These are phyloP conservation scores for Bretschneidera sinensis DNA, from an alignment of 345 rosid species.

Conservation along the genomic window DNA sequence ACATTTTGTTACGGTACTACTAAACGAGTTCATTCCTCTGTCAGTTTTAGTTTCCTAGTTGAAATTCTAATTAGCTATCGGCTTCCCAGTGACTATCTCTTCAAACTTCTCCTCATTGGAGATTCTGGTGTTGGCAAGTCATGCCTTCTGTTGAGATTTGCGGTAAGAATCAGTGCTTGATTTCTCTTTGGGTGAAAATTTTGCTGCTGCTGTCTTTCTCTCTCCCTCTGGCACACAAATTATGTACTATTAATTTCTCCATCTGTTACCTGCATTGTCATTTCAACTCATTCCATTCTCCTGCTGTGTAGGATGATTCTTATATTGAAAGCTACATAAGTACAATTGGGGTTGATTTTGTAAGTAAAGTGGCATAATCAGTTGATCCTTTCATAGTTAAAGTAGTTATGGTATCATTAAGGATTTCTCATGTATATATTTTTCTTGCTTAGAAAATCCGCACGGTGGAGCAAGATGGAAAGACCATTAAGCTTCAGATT, in stretches of 20 bases:
- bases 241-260: too few species aligned
- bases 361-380: not conserved
- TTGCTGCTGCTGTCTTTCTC: too few species aligned
- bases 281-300: too few species aligned
- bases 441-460: not conserved
- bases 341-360: not conserved
- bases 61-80: not conserved
- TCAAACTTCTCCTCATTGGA: not conserved
- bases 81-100: not conserved
- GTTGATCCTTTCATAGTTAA: not conserved
- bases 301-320: not conserved
- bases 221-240: not conserved
- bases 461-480: not conserved
- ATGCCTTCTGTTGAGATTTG: not conserved
- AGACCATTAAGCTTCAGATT: not conserved
- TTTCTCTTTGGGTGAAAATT: too few species aligned
- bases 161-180: not conserved
- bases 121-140: not conserved
- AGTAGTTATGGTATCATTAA: not conserved
- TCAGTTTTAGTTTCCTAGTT: not conserved
- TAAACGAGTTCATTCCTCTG: not conserved
- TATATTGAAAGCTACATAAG: not conserved
- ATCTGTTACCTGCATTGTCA: not conserved
- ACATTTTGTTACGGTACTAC: not conserved
- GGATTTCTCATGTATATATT: not conserved